Evolutionary conservation across 2,329 filamentous ascomycete species (phyloP), one percentile per base, ranked within the genome.

Genomic region (Colletotrichum tamarilloi): DNA sequence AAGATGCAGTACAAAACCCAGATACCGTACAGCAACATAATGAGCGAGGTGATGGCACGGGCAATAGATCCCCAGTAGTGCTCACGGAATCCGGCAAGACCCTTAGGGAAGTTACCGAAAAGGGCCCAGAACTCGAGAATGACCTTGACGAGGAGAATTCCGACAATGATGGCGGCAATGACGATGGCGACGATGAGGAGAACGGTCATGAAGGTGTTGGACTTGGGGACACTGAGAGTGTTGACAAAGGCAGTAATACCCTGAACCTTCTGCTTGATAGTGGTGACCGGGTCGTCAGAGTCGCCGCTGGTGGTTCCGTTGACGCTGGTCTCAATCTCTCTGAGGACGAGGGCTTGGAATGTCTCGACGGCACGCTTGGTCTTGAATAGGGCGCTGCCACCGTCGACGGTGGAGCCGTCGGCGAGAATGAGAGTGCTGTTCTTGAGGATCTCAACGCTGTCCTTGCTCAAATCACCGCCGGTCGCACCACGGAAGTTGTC

Each of bases 1-100:
- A 96, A 98, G 75, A 99, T 90, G 82, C 96, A 98, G 84, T 98
- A 98, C 56, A 98, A 86, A 1, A 95, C 94, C 97, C 97, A 98
- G 74, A 98, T 90, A 74, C 97, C 95, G 83, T 98, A 99, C 3
- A 98, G 90, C 22, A 98, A 86, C 74, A 98, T 88, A 77, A 99
- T 95, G 82, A 99, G 88, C 76, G 94, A 94, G 56, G 95, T 97
- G 79, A 98, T 93, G 19, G 95, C 93, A 74, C 96, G 94, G 58
- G 93, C 94, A 81, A 99, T 92, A 68, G 95, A 91, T 76, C 94
- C 93, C 97, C 97, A 98, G 87, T 98, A 98, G 82, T 97, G 94
- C 85, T 97, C 94, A 76, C 97, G 93, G 89, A 98, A 98, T 58
- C 93, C 92, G 19, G 91, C 86, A 70, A 98, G 89, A 46, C 90